Evolutionary conservation across 2,329 filamentous ascomycete genomes (phyloP), one percentile per base, ranked within the genome.

Genomic region (Huntiella moniliformis): DNA sequence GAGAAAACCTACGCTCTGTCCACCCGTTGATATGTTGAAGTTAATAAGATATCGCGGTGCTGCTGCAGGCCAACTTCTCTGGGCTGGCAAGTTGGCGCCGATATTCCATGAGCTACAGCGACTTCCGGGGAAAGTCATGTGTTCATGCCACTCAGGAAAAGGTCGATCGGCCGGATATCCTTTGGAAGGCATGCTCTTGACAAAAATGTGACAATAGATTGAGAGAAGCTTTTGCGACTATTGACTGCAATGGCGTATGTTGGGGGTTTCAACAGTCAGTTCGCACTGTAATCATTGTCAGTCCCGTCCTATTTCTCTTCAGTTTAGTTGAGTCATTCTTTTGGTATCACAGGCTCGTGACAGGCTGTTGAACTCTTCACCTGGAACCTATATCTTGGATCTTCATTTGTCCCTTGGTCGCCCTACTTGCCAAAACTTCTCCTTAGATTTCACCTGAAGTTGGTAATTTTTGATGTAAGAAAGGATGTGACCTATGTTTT

Each of bases 341-440:
- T 41, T 60, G 58, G 58, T 60, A 57, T 51, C 51, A 52, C n/a
- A 49, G 55, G 16, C 45, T 59, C 43, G 60, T 60, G 56, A 47
- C 51, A 3, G 58, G 58, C 22, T 53, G 54, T 48, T 43, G 44
- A 37, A 50, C 57, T 5, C 50, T 59, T 8, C 53, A 56, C 11
- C 51, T 58, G n/a, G 57, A 56, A n/a, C 58, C 58, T 15, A 28
- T 57, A 15, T 54, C 46, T 49, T 60, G 58, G 57, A 55, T 56
- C 22, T 13, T 54, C 35, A 15, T 58, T 5, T 51, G 47, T 34
- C 50, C 52, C 11, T 47, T 39, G 45, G 43, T 57, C 47, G 16
- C 51, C 40, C 39, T 50, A 51, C 43, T 55, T 47, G 55, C 53
- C 12, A 44, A 57, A 53, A 28, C 60, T 61, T 28, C 61, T 51